Conservation (phyloP, 345 rosid genomes). For the Punica granatum region DNA sequence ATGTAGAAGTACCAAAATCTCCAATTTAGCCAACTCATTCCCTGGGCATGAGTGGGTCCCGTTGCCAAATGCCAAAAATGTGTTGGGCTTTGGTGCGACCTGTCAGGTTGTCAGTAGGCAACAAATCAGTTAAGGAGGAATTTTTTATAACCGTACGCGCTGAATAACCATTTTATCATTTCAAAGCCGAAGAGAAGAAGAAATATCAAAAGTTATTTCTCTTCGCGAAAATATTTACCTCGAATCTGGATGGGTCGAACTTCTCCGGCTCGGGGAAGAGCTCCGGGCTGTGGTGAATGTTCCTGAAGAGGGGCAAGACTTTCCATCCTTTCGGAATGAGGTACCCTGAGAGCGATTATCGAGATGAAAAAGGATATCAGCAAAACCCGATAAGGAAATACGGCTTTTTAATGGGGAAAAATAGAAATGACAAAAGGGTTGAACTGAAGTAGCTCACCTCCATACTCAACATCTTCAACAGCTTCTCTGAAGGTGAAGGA, state of each 20-base stretch:
- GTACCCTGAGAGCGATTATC: conserved; percentile 37
- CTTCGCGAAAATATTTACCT: conserved; percentile 31
- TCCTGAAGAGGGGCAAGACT: conserved; percentile 79
- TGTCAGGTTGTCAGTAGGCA: conserved; percentile 8
- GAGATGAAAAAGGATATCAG: neutral
- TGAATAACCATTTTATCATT: no score
- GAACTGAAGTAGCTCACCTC: conserved; percentile 7
- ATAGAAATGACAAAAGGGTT: no score
- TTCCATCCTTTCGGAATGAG: conserved; percentile 96
- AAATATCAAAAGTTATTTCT: neutral
- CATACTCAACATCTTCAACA: conserved; percentile 38
- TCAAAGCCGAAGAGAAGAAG: neutral
- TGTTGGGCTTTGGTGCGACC: conserved; percentile 33
- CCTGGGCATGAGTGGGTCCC: conserved; percentile 49
- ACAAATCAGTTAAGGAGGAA: neutral
- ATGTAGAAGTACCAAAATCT: conserved; percentile 36
- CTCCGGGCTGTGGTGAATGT: conserved; percentile 76
- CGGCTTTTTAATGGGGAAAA: no score
- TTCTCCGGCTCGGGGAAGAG: conserved; percentile 54
- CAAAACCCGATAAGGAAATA: neutral
- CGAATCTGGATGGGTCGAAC: conserved; percentile 84
- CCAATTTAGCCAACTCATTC: conserved; percentile 46
- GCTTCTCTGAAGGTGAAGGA: conserved; percentile 54
- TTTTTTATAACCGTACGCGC: no score
- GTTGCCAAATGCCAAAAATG: conserved; percentile 45